Percentiles rank a stretch among this genome's conserved stretches.
phyloP scores from a whole-genome alignment of 169 alveolate genomes.

The Fabrea salina region DNA sequence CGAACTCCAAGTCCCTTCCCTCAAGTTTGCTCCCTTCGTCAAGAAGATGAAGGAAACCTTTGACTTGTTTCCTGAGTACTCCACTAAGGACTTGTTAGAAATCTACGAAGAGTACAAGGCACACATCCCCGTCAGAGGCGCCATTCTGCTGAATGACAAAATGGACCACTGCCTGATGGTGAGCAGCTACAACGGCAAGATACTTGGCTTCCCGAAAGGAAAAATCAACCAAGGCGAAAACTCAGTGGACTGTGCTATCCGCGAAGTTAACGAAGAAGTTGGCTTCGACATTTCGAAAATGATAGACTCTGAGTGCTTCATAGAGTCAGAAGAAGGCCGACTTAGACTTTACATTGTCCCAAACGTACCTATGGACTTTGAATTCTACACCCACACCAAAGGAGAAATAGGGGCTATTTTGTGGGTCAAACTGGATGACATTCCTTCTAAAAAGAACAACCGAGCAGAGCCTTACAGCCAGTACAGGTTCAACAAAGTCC shows the following conservation, averaged over 20 bases:
- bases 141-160: neutral
- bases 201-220: constrained; percentile 93
- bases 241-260: constrained; percentile 90
- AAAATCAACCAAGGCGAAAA: constrained; percentile 91
- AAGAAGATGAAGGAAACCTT: neutral
- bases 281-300: constrained; percentile 83
- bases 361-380: neutral
- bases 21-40: constrained; percentile 14
- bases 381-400: constrained; percentile 13
- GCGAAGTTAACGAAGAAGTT: constrained; percentile 93
- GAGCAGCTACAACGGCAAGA: constrained; percentile 82
- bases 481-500: constrained; percentile 22
- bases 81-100: constrained; percentile 4
- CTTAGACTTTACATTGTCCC: constrained; percentile 23
- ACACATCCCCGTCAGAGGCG: constrained; percentile 34
- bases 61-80: neutral
- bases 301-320: constrained; percentile 66
- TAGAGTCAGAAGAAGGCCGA: constrained; percentile 61
- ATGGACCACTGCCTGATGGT: constrained; percentile 45
- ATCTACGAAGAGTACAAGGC: constrained; percentile 5
- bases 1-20: neutral
- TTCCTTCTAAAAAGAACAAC: constrained; percentile 21
- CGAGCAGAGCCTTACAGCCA: neutral
- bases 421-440: constrained; percentile 29
- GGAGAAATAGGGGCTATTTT: constrained; percentile 19